Base-by-base conservation (phyloP, 495 filamentous ascomycete species). In the Parathielavia hyrcaniae region DNA sequence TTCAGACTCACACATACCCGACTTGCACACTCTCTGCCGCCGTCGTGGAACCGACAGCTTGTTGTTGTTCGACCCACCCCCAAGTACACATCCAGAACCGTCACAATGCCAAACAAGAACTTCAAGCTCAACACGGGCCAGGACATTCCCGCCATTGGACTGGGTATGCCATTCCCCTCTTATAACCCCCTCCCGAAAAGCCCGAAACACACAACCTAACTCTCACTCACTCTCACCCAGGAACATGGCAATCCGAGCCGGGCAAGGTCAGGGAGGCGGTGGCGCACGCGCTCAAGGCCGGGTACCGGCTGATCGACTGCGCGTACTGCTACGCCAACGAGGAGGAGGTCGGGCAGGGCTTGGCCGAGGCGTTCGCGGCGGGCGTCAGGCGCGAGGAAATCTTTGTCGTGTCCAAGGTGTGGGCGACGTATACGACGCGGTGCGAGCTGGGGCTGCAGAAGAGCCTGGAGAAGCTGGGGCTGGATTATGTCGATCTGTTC, bases 401-500 rank as follows among this genome's bases (percentile, higher is more conserved):
- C 44, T 95, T 92, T 72, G 81, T 95, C 43, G 88, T 87, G 46
- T 86, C 82, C 26, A 95, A 95, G 73, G 73, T 93, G 34, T 93
- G 89, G 89, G 85, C 82, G 63, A 89, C 88, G 19, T 92, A 85
- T 71, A 83, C 85, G 68, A 79, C 76, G 11, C 77, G 84, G 2
- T 83, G 85, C 16, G 83, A 86, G 70, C 73, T 84, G 49, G 83
- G 78, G 2, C 71, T 95, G 17, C 81, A 92, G 58, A 79, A 83
- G 71, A 86, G 83, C 60, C 74, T 96, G 64, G 81, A 83, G 71
- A 78, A 78, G 48, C 69, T 95, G 51, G 84, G 85, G 30, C 69
- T 91, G 57, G 83, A 88, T 55, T 95, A 95, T 71, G 78, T 95
- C 9, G 90, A 95, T 70, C 72, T 95, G 56, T 91, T 86, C 66